These are phyloP conservation scores for Phytophthora uliginosa DNA, from an alignment of 352 stramenopile genomes.

Conservation along the genomic window DNA sequence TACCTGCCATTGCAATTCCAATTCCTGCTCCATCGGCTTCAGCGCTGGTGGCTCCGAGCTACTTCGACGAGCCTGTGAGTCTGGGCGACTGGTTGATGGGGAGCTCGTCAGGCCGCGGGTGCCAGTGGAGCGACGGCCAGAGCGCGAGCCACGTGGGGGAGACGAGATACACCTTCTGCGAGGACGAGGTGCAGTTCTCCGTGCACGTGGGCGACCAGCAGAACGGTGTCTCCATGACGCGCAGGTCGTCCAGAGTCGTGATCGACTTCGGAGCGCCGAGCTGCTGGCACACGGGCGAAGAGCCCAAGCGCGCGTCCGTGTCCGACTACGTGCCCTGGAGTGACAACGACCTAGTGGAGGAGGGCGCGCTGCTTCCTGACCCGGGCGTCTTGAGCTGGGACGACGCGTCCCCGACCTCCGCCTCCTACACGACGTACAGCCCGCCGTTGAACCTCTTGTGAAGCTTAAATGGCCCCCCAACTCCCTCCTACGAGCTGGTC, in stretches of 20 bases:
- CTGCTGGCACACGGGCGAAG: constrained; percentile 46
- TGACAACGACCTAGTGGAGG: constrained; percentile 54
- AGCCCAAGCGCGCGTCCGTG: constrained; percentile 36
- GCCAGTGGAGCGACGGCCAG: constrained; percentile 20
- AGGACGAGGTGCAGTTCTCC: constrained; percentile 29
- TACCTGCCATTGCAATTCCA: not conserved
- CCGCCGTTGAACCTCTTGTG: constrained; percentile 31
- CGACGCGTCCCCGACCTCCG: constrained; percentile 12
- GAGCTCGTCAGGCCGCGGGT: constrained; percentile 1
- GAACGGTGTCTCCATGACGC: constrained; percentile 30
- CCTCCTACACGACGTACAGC: constrained; percentile 20
- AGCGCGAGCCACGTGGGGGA: constrained; percentile 15
- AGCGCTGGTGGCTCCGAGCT: constrained; percentile 1
- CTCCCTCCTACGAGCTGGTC: constrained; percentile 17
- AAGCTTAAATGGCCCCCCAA: constrained; percentile 14
- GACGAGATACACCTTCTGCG: constrained; percentile 19
- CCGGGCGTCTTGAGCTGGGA: constrained; percentile 35
- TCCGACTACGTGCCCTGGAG: constrained; percentile 44
- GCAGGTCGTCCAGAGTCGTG: constrained; percentile 35
- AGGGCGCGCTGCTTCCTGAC: constrained; percentile 43
- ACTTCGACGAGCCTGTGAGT: constrained; percentile 15
- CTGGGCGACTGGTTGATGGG: constrained; percentile 28
- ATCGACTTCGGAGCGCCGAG: constrained; percentile 71
- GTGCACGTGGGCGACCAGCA: constrained; percentile 26
- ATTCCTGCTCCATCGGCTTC: not conserved